Evolutionary conservation across 805 yeast species (phyloP), one percentile per base, ranked within the genome.

Genomic region (Kazachstania bromeliacearum): DNA sequence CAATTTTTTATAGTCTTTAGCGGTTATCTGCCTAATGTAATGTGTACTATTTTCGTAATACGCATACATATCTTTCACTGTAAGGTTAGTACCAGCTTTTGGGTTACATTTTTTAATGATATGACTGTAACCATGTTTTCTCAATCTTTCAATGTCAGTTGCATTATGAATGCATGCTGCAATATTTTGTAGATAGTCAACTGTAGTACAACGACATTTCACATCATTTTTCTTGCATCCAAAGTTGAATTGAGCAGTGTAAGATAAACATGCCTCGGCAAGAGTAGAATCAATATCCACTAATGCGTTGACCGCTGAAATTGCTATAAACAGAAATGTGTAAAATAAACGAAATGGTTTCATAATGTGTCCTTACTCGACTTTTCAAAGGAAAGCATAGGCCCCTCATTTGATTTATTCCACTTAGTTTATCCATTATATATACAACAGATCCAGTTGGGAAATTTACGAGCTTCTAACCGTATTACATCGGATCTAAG

Each of bases 111-210:
- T 49, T 4, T 41, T 43, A 20, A 57, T 48, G 4, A 68, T 36
- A 46, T 68, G 71, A 30, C 45, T 47, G 28, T 62, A 61, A 1
- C 67, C 73, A 37, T 67, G 69, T n/a, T 58, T 46, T 7, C 55
- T 43, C 22, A 53, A 50, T 10, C 44, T 42, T 14, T 57, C 47
- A 26, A 48, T 48, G 25, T 51, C 47, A 2, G 67, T 54, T 31
- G 58, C 55, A 10, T 49, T 48, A 23, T 57, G 46, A n/a, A 68
- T 53, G 48, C 74, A 69, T 30, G 53, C 58, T 1, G 72, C 56
- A 1, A 68, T 58, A 0, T 70, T 58, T 2, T 70, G 71, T 16
- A 68, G 38, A 71, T 71, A 69, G 28, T 66, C 59, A 16, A 54
- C 39, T 42, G 66, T 67, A 4, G 46, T 43, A 44, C 74, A 69